Conservation (phyloP, 2,329 filamentous ascomycete genomes). For the Fusarium pseudoanthophilum region DNA sequence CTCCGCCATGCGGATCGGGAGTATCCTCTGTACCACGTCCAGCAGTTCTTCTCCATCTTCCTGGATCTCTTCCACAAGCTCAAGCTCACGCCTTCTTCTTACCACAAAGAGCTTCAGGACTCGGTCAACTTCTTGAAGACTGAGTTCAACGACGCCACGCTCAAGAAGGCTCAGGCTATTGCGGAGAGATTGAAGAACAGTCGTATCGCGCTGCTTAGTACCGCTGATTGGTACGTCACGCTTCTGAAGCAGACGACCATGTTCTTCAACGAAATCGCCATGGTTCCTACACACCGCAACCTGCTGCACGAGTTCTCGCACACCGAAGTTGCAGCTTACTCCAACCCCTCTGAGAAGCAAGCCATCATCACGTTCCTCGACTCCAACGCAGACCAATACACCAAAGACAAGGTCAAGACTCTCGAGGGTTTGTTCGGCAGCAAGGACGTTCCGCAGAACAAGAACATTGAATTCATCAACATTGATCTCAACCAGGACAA, state of each 20-base stretch:
- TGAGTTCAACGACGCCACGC: not conserved
- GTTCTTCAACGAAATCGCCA: slow-evolving; percentile 1
- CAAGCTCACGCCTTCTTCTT: not conserved
- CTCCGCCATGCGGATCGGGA: not conserved
- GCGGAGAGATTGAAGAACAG: not conserved
- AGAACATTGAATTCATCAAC: not conserved
- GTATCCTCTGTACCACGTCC: not conserved
- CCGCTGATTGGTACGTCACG: not conserved
- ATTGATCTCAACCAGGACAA: not conserved
- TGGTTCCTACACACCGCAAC: not conserved
- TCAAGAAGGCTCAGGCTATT: not conserved
- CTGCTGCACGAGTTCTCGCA: not conserved
- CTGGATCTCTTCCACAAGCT: not conserved
- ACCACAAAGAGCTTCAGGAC: not conserved
- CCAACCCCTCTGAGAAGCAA: not conserved
- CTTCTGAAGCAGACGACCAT: not conserved
- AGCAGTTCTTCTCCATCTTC: not conserved
- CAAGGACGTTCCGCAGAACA: not conserved
- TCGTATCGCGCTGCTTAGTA: not conserved
- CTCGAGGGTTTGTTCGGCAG: not conserved
- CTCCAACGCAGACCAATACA: not conserved
- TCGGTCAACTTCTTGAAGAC: not conserved
- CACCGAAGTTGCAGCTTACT: not conserved
- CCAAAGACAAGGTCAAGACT: not conserved
- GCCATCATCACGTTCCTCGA: not conserved